A percentile compares a stretch with the other conserved stretches of the same genome.
Conservation (phyloP, 306 rosid species). For the Alnus glutinosa region DNA sequence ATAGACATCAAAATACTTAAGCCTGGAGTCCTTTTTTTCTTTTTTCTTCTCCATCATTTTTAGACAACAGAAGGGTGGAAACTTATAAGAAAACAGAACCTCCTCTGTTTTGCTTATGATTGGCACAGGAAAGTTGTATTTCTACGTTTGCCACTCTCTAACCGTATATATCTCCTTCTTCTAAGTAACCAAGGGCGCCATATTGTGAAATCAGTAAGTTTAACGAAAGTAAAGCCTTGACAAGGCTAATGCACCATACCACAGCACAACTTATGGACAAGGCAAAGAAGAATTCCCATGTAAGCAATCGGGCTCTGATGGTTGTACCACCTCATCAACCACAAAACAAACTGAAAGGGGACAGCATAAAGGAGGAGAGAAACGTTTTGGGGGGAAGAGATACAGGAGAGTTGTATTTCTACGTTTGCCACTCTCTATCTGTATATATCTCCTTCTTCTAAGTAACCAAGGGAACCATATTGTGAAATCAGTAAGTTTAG, state of each 20-base stretch:
- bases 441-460: too few species aligned
- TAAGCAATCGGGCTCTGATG: not conserved
- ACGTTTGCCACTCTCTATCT: too few species aligned
- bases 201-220: not conserved
- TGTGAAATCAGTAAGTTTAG: too few species aligned
- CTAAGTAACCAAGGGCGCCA: not conserved
- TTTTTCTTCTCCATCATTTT: too few species aligned
- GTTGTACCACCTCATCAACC: not conserved
- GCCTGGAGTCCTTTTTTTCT: not conserved
- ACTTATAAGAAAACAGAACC: not conserved
- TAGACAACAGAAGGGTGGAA: not conserved
- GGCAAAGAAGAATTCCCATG: not conserved
- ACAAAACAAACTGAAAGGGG: not conserved
- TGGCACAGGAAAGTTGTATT: not conserved
- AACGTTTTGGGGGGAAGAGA: too few species aligned
- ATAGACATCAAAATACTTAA: not conserved
- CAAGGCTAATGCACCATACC: not conserved
- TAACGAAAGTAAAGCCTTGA: conserved; percentile 5
- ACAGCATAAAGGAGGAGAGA: not conserved
- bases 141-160: not conserved
- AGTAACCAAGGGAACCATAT: too few species aligned
- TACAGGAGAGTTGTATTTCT: too few species aligned
- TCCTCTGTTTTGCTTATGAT: not conserved
- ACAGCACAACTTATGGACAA: not conserved
- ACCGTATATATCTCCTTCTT: not conserved